A percentile compares a stretch with the other conserved stretches of the same genome.
Conservation (phyloP, 2,329 filamentous ascomycete genomes). For the Penicillium glabrum region DNA sequence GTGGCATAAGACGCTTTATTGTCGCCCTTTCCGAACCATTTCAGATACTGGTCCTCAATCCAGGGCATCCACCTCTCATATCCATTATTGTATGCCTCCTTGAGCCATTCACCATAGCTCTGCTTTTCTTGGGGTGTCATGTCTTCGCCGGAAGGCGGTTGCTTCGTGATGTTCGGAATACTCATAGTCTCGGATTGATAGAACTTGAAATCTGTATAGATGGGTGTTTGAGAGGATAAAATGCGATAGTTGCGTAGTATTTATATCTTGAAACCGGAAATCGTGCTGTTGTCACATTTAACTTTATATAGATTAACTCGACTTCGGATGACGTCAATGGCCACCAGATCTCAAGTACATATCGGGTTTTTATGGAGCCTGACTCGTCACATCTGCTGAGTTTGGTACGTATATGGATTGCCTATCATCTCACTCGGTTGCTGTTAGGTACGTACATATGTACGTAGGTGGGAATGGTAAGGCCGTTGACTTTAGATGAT, state of each 20-base stretch:
- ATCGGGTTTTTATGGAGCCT: background rate
- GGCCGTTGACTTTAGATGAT: too few relatives aligned
- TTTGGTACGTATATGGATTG: too few relatives aligned
- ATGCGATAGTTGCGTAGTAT: background rate
- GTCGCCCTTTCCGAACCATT: constrained; percentile 55
- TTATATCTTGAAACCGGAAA: background rate
- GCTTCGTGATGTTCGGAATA: background rate
- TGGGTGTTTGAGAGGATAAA: background rate
- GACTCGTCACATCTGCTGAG: background rate
- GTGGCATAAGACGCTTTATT: constrained; percentile 59
- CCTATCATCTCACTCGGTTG: too few relatives aligned
- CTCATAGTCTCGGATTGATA: background rate
- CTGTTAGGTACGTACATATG: too few relatives aligned
- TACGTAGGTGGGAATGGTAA: too few relatives aligned
- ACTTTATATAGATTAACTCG: constrained; percentile 5
- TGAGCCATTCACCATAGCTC: constrained; percentile 40
- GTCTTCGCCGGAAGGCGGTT: background rate
- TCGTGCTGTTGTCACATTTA: background rate
- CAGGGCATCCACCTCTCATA: constrained; percentile 59
- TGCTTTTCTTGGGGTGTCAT: constrained; percentile 18
- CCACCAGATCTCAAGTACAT: background rate
- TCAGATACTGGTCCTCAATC: constrained; percentile 57
- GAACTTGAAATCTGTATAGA: background rate
- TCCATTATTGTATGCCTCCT: constrained; percentile 51
- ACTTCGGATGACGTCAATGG: constrained; percentile 4